These are phyloP conservation scores for Colletotrichum higginsianum DNA, from an alignment of 2,329 filamentous ascomycete genomes.

Conservation along the genomic window DNA sequence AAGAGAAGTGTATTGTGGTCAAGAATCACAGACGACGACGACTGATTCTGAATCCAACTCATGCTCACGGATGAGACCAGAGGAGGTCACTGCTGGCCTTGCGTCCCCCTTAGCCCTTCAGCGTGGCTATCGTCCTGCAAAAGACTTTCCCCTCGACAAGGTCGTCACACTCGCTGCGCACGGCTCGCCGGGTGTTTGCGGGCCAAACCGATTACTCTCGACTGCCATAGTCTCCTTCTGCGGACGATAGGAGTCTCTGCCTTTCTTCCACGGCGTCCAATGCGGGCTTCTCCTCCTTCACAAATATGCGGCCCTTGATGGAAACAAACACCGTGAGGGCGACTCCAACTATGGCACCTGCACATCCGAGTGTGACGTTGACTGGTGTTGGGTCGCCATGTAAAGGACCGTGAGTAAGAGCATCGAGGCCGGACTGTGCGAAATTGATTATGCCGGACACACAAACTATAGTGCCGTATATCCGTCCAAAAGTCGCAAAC, in stretches of 20 bases:
- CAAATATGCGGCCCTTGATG: constrained; percentile 42
- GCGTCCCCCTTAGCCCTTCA: too few species aligned
- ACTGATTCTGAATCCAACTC: too few species aligned
- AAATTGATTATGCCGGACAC: constrained; percentile 81
- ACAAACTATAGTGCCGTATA: constrained; percentile 83
- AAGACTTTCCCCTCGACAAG: too few species aligned
- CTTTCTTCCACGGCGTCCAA: constrained; percentile 30
- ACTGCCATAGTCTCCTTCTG: constrained; percentile 22
- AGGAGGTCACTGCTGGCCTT: too few species aligned
- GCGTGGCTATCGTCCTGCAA: too few species aligned
- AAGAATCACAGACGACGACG: too few species aligned
- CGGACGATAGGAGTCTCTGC: constrained; percentile 25
- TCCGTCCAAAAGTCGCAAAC: constrained; percentile 84
- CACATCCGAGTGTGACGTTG: constrained; percentile 70
- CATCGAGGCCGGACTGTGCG: constrained; percentile 78
- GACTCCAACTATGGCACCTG: constrained; percentile 69
- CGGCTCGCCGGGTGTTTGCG: too few species aligned
- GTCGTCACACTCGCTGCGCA: too few species aligned
- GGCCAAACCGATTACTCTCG: not conserved
- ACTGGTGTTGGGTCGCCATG: constrained; percentile 74
- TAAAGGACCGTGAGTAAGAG: constrained; percentile 75
- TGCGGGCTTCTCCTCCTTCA: constrained; percentile 30
- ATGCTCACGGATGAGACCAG: too few species aligned
- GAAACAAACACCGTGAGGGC: constrained; percentile 69
- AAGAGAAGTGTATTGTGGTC: too few species aligned